A percentile compares a stretch with the other conserved stretches of the same genome.
These are phyloP conservation scores for Solanum hybrid DNA, from an alignment of 305 asterid species.

Conservation along the genomic window DNA sequence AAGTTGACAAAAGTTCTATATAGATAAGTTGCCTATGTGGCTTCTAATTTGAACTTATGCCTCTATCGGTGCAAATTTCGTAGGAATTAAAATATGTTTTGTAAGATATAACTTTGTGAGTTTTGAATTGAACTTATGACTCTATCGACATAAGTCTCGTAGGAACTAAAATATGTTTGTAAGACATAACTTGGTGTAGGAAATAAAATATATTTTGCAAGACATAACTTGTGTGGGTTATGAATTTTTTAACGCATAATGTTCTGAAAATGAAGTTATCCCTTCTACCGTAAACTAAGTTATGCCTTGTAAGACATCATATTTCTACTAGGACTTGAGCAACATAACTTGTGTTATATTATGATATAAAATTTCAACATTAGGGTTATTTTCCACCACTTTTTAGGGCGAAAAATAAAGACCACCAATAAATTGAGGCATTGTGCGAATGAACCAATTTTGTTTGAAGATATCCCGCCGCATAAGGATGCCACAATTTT, in stretches of 20 bases:
- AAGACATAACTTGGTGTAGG: not conserved
- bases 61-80: no score
- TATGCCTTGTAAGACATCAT: not conserved
- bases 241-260: not conserved
- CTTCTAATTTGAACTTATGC: not conserved
- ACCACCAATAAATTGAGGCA: not conserved
- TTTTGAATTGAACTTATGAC: not conserved
- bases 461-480: not conserved
- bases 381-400: not conserved
- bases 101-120: not conserved
- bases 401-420: not conserved
- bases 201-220: no score
- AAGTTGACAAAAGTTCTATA: not conserved
- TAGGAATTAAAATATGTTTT: no score
- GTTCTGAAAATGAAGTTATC: not conserved
- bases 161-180: no score
- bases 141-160: not conserved
- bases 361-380: not conserved
- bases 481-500: not conserved
- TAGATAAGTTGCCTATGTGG: not conserved
- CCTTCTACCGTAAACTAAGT: not conserved
- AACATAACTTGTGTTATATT: not conserved
- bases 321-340: not conserved
- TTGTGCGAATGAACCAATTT: not conserved
- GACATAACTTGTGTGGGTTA: not conserved